Base-by-base conservation (phyloP, 192 early-diverging fungal species). In the Coemansia sp. region DNA sequence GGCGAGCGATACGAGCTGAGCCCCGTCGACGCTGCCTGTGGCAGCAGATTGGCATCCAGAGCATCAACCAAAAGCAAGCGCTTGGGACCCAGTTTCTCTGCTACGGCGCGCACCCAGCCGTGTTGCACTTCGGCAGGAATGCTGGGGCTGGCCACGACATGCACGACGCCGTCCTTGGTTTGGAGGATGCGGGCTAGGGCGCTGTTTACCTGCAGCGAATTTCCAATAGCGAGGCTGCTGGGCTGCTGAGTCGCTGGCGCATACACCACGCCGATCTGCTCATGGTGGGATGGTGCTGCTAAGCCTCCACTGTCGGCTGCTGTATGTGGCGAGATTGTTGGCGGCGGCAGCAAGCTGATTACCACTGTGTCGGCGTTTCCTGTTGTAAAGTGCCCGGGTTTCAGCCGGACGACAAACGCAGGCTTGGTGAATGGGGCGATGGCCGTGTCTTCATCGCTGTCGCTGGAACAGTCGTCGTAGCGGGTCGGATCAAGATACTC, bases 401-500 rank as follows among this genome's bases (percentile, higher is more conserved):
- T 51, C 20, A 72, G 39, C 3, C 78, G 78, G 11, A 81, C 69
- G 3, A 74, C 70, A 24, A 66, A 70, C 26, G 28, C 24, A 28
- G 55, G 70, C 21, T 53, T 51, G 6, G 46, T 0, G 3, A 20
- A 11, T 35, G 67, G 50, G 3, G 57, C 11, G n/a, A 34, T 10
- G 3, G n/a, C 36, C 6, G 13, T 8, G 9, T 81, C 79, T 42
- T 64, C 63, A 28, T 82, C 79, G 73, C 79, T 82, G 60, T 72
- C 73, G 64, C 69, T 74, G 73, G 48, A 50, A 55, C 50, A 61
- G 55, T 60, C 62, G 66, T 76, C 79, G 73, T 76, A 76, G 40
- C 79, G 70, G 2, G 64, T 65, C 2, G 73, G 79, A 13, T 67
- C 73, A 16, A 62, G 57, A 57, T 82, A 82, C 21, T 69, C 79